Conservation (phyloP, 225 moss, liverwort and hornwort genomes). For the Takakia lepidozioides region DNA sequence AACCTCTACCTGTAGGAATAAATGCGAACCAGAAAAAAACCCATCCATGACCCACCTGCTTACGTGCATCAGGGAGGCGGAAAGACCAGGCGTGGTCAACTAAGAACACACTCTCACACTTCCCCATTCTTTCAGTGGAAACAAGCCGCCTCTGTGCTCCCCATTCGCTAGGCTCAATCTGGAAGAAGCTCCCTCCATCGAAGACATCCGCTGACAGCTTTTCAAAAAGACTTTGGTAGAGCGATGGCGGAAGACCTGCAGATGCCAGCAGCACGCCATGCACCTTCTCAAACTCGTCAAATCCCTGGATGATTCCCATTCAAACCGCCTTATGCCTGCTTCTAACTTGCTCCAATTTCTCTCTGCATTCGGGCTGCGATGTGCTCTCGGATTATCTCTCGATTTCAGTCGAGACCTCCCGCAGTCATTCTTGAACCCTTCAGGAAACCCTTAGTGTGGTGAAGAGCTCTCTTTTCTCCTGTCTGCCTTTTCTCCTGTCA, state of each 20-base stretch:
- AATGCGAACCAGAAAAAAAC: too few species aligned
- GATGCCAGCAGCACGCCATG: conserved; percentile 67
- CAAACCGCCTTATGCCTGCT: too few species aligned
- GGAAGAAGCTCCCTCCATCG: conserved; percentile 71
- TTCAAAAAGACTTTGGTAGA: conserved; percentile 51
- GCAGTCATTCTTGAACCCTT: too few species aligned
- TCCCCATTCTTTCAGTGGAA: conserved; percentile 17
- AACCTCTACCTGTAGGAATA: too few species aligned
- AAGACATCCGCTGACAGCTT: conserved; percentile 66
- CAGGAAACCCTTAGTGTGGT: too few species aligned
- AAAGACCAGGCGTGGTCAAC: conserved; percentile 98
- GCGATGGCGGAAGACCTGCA: conserved; percentile 54
- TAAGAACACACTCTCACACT: conserved; percentile 70
- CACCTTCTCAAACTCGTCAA: conserved; percentile 65
- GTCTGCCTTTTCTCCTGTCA: too few species aligned
- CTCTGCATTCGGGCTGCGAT: too few species aligned
- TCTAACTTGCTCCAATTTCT: too few species aligned
- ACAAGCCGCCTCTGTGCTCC: conserved; percentile 44
- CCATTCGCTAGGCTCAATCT: conserved; percentile 51
- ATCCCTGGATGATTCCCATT: conserved; percentile 18
- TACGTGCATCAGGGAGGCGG: conserved; percentile 71
- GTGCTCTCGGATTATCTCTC: too few species aligned
- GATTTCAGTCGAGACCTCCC: too few species aligned
- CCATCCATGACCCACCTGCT: too few species aligned
- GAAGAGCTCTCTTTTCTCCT: too few species aligned